Base-by-base conservation (phyloP, 345 rosid genomes). In the Eucalyptus pauciflora region DNA sequence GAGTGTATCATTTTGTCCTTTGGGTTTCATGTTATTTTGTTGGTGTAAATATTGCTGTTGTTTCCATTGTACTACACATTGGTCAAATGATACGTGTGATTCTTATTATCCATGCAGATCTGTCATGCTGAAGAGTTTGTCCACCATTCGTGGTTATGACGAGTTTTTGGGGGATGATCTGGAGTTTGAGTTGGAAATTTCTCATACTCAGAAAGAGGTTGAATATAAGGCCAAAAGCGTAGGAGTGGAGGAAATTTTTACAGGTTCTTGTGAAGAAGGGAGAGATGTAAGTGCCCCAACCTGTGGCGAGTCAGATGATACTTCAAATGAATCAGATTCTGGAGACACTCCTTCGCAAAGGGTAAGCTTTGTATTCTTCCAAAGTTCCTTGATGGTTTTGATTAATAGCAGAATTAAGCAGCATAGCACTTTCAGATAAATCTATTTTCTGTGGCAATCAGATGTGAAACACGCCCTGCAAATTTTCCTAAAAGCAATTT, bases 61-160 rank as follows among this genome's bases (percentile, higher is more conserved):
- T 46, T 85, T 88, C 87, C 10, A 22, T 64, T 25, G 76, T 6
- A 41, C 29, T 76, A 20, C 85, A 41, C 15, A 10, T 45, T 11
- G 3, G 48, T 76, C 83, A 43, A 18, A 22, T 41, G 48, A 76
- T 20, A 41, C 24, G 48, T 43, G 9, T 8, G 48, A 5, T 76
- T 76, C 48, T 41, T 7, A 20, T 67, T 69, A 62, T 80, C 89
- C 88, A 89, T 88, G 50, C 94, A 94, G 97, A 89, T 93, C 88
- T 46, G 89, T 92, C 60, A 89, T 87, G 52, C 54, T 86, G 90
- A 91, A 87, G 87, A 93, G 89, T 87, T 86, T 91, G 88, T 90
- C 89, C 87, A 60, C 76, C 54, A 16, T 22, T 11, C 91, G 91
- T 56, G 88, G 80, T 62, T 64, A 50, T 41, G 76, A 76, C 13